Percentiles rank a stretch among this genome's conserved stretches.
Conservation (phyloP, 352 stramenopile genomes). For the Phytophthora foliorum region DNA sequence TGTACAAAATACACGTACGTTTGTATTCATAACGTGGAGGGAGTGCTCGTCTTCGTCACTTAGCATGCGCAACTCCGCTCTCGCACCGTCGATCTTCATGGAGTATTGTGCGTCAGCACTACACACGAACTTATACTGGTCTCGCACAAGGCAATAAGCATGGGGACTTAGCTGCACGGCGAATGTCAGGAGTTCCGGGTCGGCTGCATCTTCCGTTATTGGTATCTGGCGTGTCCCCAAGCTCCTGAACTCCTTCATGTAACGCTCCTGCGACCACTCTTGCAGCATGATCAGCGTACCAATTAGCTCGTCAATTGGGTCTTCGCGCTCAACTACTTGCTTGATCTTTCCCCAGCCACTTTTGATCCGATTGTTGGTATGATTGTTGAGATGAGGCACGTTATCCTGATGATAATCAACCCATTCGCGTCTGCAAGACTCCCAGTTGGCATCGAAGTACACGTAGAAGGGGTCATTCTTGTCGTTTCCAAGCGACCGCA, state of each 20-base stretch:
- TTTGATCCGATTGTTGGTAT: slow-evolving; percentile 20
- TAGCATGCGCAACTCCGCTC: not conserved
- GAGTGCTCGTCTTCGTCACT: not conserved
- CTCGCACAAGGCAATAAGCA: slow-evolving; percentile 8
- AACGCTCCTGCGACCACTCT: slow-evolving; percentile 19
- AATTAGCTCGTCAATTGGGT: slow-evolving; percentile 7
- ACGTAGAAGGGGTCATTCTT: slow-evolving; percentile 10
- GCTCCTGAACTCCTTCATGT: slow-evolving; percentile 15
- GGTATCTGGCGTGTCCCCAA: slow-evolving; percentile 12
- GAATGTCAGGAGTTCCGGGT: slow-evolving; percentile 15
- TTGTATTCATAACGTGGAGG: slow-evolving; percentile 5
- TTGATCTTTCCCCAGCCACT: slow-evolving; percentile 18
- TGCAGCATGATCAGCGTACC: slow-evolving; percentile 18
- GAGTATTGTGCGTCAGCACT: not conserved
- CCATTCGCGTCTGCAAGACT: slow-evolving; percentile 6
- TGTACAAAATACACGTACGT: slow-evolving; percentile 5
- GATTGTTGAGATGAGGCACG: slow-evolving; percentile 8
- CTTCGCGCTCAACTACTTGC: not conserved
- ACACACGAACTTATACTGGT: slow-evolving; percentile 13
- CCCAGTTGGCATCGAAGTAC: slow-evolving; percentile 22
- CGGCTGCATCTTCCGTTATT: not conserved
- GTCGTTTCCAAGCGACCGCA: slow-evolving; percentile 5
- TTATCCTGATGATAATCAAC: slow-evolving; percentile 10
- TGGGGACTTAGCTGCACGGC: slow-evolving; percentile 9
- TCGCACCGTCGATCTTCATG: not conserved